Evolutionary conservation across 2,329 filamentous ascomycete species (phyloP), one percentile per base, ranked within the genome.

Genomic region (Neonectria magnoliae): DNA sequence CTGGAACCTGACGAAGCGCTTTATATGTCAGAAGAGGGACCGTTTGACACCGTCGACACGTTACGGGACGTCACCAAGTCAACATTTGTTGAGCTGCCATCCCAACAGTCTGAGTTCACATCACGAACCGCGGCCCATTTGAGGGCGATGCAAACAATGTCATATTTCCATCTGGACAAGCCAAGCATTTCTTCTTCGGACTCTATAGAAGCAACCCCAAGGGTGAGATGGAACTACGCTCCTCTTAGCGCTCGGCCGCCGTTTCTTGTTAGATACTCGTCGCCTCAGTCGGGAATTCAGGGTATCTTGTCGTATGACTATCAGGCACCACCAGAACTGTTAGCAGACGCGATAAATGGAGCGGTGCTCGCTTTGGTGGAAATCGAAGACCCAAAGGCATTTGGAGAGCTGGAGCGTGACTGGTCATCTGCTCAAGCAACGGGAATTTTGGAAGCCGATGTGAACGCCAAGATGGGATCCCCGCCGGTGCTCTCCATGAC

Each of bases 121-220:
- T 80, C 85, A 3, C 82, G 90, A 41, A 91, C 89, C 10, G 85
- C 91, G 0, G 84, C 87, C 0, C 89, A 94, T 65, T 78, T 93
- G 3, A 82, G 91, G 55, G 85, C 86, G 6, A 93, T 95, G 90
- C 91, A 94, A 70, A 88, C 85, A n/a, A 90, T 93, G 84, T 90
- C 91, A 0, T 95, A 94, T 71, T 93, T 95, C 72, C 93, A 95
- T 74, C 38, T 70, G 11, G 64, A 73, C 38, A 58, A 65, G 7
- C 16, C 48, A 29, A 52, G 4, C 68, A 81, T 10, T 64, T 42
- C 58, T 29, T 51, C 55, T 2, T 68, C 45, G 33, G 65, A 68
- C 57, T 36, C 57, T 4, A 25, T 50, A 16, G 57, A 63, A 8
- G 6, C 27, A 11, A n/a, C 20, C 1, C 8, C 53, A 3, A 67